Conservation (phyloP, 352 stramenopile species). For the Hyphochytrium catenoides region DNA sequence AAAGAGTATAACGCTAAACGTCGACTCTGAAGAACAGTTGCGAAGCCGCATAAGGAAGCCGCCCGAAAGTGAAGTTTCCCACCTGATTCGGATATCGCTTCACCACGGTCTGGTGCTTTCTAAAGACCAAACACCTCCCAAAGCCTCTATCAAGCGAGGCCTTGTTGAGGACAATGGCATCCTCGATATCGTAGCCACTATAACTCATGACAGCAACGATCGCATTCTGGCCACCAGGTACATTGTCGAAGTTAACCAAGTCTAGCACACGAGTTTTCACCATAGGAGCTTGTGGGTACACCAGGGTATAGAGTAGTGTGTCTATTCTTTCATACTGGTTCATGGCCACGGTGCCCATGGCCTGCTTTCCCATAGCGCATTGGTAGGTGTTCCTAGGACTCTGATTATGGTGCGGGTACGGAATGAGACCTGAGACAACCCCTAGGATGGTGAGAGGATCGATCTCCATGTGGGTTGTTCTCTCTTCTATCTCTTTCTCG, state of each 20-base stretch:
- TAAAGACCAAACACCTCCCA: slow-evolving; percentile 92
- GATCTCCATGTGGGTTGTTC: slow-evolving; percentile 97
- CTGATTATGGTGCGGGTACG: slow-evolving; percentile 98
- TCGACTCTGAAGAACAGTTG: too few species aligned
- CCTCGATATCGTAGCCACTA: slow-evolving; percentile 99
- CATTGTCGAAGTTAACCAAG: slow-evolving; percentile 93
- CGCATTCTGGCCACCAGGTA: slow-evolving; percentile 94
- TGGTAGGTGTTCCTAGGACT: slow-evolving; percentile 98
- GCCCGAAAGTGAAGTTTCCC: too few species aligned
- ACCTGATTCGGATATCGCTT: slow-evolving; percentile 92
- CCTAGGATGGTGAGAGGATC: slow-evolving; percentile 97
- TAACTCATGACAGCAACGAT: slow-evolving; percentile 99
- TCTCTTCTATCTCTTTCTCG: slow-evolving; percentile 63
- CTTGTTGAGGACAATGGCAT: slow-evolving; percentile 99
- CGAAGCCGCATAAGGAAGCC: too few species aligned
- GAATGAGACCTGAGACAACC: slow-evolving; percentile 94
- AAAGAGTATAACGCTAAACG: too few species aligned
- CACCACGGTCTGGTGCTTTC: slow-evolving; percentile 91
- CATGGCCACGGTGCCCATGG: slow-evolving; percentile 95
- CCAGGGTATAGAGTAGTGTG: slow-evolving; percentile 92
- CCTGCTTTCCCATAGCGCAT: slow-evolving; percentile 99
- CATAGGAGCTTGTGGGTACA: slow-evolving; percentile 98
- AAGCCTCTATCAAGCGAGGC: slow-evolving; percentile 89
- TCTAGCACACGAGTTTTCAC: slow-evolving; percentile 96
- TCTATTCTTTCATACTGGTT: slow-evolving; percentile 99